Conservation (phyloP, 2,329 filamentous ascomycete species). For the Proliferodiscus dingleyae region DNA sequence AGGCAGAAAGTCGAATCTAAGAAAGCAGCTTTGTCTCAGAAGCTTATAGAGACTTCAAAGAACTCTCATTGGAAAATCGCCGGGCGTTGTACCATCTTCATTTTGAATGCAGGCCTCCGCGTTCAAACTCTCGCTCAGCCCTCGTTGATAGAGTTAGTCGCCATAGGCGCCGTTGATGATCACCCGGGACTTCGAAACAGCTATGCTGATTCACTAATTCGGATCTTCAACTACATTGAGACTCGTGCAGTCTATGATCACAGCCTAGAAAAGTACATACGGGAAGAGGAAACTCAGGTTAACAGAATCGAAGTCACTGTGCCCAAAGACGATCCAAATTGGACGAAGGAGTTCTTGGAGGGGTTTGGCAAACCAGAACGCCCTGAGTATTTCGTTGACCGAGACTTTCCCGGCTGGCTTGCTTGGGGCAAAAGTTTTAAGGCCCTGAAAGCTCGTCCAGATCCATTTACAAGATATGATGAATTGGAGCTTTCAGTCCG, state of each 20-base stretch:
- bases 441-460: constrained; percentile 69
- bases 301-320: constrained; percentile 74
- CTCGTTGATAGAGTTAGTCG: constrained; percentile 77
- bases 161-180: constrained; percentile 78
- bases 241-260: constrained; percentile 82
- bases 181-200: constrained; percentile 81
- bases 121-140: constrained; percentile 82
- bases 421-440: constrained; percentile 89
- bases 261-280: constrained; percentile 79
- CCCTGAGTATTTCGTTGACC: constrained; percentile 84
- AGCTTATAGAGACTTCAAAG: constrained; percentile 72
- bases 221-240: constrained; percentile 79
- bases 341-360: constrained; percentile 73
- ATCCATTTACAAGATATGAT: constrained; percentile 66
- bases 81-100: constrained; percentile 81
- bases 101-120: constrained; percentile 84
- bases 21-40: constrained; percentile 74
- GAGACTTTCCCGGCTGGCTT: constrained; percentile 91
- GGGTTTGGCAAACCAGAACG: constrained; percentile 68
- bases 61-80: constrained; percentile 96
- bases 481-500: constrained; percentile 70
- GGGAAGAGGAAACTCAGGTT: constrained; percentile 71
- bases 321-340: constrained; percentile 66
- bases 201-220: constrained; percentile 73
- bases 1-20: constrained; percentile 74